Base-by-base conservation (phyloP, 768 basidiomycete genomes). In the Tylopilus rubrobrunneus region DNA sequence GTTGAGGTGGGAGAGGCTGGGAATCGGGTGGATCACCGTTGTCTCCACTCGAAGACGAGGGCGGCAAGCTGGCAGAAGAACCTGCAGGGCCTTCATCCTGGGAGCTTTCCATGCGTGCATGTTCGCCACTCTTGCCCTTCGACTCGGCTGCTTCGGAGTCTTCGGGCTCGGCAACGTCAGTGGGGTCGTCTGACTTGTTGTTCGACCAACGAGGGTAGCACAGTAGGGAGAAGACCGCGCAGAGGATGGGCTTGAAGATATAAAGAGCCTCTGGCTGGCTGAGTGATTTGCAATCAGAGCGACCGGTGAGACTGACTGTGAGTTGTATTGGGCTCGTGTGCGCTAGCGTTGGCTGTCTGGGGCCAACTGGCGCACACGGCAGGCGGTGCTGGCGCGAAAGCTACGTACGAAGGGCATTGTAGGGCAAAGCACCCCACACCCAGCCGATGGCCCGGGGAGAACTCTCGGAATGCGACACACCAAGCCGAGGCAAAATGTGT, bases 21-120 rank as follows among this genome's bases (percentile, higher is more conserved):
- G 80, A 72, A 47, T 74, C 74, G 6, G 69, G 62, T 11, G 65
- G 63, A 48, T 79, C 77, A 49, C 62, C 65, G 50, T 54, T 62
- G 53, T 73, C 72, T 31, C 71, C 73, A 12, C 74, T 65, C 8
- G 78, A 78, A 12, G 80, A 72, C 11, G 73, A 64, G 7, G 74
- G 69, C 1, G 68, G 59, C 15, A 71, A 71, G 9, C 63, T 33
- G 2, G 62, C 55, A 5, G 74, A 71, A 5, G 73, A 69, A 5
- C 72, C 67, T 0, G 70, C 53, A 0, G 72, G 59, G 25, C 56
- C 56, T 42, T 74, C 71, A 21, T 71, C 72, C 45, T 69, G 60
- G 41, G 71, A 51, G 40, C 61, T 44, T 15, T 71, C 64, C 56
- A 63, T 49, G 27, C 58, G 51, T 2, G 50, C 63, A 45, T 58